A percentile compares a stretch with the other conserved stretches of the same genome.
These are phyloP conservation scores for Cryphonectria carpinicola DNA, from an alignment of 2,329 filamentous ascomycete species.

Conservation along the genomic window DNA sequence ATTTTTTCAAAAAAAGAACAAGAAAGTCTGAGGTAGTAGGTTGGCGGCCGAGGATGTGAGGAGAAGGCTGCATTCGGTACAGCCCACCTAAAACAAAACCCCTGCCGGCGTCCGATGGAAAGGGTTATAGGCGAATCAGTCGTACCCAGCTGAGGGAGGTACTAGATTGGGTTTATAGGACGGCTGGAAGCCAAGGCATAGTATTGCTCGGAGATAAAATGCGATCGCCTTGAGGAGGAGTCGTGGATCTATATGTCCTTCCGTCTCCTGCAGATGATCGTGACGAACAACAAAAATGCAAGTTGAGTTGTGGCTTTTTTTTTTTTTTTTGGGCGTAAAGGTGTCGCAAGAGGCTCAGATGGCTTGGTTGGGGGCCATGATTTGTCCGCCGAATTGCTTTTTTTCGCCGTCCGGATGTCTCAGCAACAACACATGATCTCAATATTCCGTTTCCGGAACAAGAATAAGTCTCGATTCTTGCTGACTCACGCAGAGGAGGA, in stretches of 20 bases:
- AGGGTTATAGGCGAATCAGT: not conserved
- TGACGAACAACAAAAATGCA: not conserved
- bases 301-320: not conserved
- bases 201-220: not conserved
- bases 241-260: not conserved
- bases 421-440: not conserved
- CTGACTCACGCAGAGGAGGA: not conserved
- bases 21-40: not conserved
- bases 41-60: not conserved
- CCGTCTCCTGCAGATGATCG: not conserved
- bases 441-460: not conserved
- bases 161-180: not conserved
- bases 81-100: not conserved
- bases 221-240: too few species aligned
- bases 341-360: not conserved
- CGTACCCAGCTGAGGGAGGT: not conserved
- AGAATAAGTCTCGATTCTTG: not conserved
- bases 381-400: too few species aligned
- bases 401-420: slow-evolving; percentile 1
- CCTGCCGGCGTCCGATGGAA: not conserved
- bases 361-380: not conserved
- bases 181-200: not conserved
- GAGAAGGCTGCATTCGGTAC: not conserved
- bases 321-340: not conserved
- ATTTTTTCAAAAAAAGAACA: too few species aligned